These are phyloP conservation scores for Paraglomus brasilianum DNA, from an alignment of 192 early-diverging fungal species.

Conservation along the genomic window DNA sequence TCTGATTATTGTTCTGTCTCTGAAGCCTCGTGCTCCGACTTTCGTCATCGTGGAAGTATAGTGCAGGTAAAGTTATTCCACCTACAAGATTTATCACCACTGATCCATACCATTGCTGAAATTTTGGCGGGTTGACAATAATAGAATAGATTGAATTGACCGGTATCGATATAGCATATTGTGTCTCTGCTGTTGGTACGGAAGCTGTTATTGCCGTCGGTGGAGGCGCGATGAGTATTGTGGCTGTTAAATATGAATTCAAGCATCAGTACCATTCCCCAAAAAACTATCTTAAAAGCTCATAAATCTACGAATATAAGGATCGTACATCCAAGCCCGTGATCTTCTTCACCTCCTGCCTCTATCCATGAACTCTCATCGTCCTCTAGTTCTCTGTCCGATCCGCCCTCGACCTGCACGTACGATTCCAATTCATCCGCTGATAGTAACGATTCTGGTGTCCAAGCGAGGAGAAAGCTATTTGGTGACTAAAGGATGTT, in stretches of 20 bases:
- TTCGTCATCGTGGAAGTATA: conserved; percentile 77
- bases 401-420: conserved; percentile 58
- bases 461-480: conserved; percentile 70
- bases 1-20: conserved; percentile 26
- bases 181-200: conserved; percentile 35
- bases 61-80: conserved; percentile 60
- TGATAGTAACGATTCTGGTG: conserved; percentile 63
- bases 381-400: conserved; percentile 37
- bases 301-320: background rate
- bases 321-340: background rate
- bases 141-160: conserved; percentile 59
- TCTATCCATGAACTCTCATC: background rate
- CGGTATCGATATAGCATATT: conserved; percentile 64
- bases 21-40: conserved; percentile 51
- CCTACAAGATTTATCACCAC: conserved; percentile 63
- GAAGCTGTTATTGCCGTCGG: conserved; percentile 24
- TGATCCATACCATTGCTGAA: conserved; percentile 69
- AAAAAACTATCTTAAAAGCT: background rate
- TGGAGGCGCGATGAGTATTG: conserved; percentile 39
- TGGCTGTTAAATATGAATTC: background rate
- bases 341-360: background rate
- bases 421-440: conserved; percentile 59
- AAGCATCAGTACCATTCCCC: conserved; percentile 24
- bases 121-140: conserved; percentile 61
- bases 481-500: conserved; percentile 24